Evolutionary conservation across 805 yeast genomes (phyloP), one percentile per base, ranked within the genome.

Genomic region (Hyphopichia homilentoma): DNA sequence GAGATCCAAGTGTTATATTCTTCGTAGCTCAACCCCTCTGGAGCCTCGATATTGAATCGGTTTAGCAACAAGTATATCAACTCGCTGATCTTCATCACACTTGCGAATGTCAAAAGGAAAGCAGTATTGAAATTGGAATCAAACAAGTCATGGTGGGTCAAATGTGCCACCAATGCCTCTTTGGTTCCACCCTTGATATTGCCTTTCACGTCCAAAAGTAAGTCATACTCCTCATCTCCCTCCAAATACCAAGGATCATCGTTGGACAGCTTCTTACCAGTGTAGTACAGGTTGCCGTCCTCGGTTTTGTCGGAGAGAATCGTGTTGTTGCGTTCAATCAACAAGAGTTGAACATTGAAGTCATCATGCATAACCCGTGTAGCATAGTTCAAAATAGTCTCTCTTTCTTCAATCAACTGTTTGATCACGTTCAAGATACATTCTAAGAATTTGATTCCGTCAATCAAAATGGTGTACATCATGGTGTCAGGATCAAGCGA

Each of bases 11-110:
- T 58, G 27, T 77, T 75, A 53, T 84, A 85, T 48, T 86, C 95
- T 40, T 83, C 94, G 49, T 78, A 84, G 38, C 84, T 77, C 38
- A 90, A 59, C 0, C 94, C 95, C 48, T 85, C 96, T 0, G 96
- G 96, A 15, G 96, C 93, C 40, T 75, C 76, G 11, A 77, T 59
- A 34, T 79, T 71, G 57, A 80, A 90, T 34, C 94, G 66, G 24
- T 72, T 70, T 20, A 84, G 72, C 45, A 86, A 59, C 26, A 74
- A 52, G 25, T 70, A 68, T 26, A 84, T 61, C 22, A 89, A 63
- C 32, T 80, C 83, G 7, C 70, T 57, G 2, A 93, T 72, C 3
- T 82, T 69, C 63, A 81, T 73, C 52, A 88, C 84, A 21, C 89
- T 77, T 22, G 82, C 66, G 57, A 87, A 85, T 0, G 94, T 79